Evolutionary conservation across 129 eudicot species (phyloP), one percentile per base, ranked within the genome.

Genomic region (Tanacetum coccineum): DNA sequence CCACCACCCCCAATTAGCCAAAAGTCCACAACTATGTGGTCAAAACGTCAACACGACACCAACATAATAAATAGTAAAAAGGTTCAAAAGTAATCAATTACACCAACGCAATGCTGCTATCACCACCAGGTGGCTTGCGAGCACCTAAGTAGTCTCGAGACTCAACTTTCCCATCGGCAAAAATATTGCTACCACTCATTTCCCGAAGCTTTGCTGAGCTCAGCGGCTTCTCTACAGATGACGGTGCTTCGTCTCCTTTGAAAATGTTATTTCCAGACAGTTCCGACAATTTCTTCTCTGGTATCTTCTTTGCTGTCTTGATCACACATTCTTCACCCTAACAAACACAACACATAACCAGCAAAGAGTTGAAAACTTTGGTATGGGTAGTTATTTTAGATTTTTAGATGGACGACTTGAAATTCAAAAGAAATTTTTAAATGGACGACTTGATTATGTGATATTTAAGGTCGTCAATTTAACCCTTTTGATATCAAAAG

Each of bases 121-220:
- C 96, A 0, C 98, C 98, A 52, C 98, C 98, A 2, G 98, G 98
- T 15, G 98, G 98, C 85, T 93, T 93, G 69, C 98, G 95, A 20
- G 84, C 98, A 10, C 98, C 96, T 22, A 86, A 77, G 79, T 84
- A 93, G 80, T 82, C 96, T 20, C 96, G 86, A 12, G 95, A 79
- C 70, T 88, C 96, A 4, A 62, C 89, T 71, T 93, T 93, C 66
- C 96, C 98, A 11, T 93, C 98, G 1, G 98, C 83, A 71, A 93
- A 88, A 3, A 93, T 93, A 48, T 88, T 79, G 52, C 85, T 93
- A 32, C 98, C 98, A 22, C 95, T n/a, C n/a, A n/a, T n/a, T n/a
- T n/a, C n/a, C n/a, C n/a, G n/a, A n/a, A n/a, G n/a, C n/a, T n/a
- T n/a, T 88, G 98, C 96, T 0, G 84, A 79, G 64, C 98, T 93